Evolutionary conservation across 2,329 filamentous ascomycete species (phyloP).

Genomic region (Lithohypha guttulata): DNA sequence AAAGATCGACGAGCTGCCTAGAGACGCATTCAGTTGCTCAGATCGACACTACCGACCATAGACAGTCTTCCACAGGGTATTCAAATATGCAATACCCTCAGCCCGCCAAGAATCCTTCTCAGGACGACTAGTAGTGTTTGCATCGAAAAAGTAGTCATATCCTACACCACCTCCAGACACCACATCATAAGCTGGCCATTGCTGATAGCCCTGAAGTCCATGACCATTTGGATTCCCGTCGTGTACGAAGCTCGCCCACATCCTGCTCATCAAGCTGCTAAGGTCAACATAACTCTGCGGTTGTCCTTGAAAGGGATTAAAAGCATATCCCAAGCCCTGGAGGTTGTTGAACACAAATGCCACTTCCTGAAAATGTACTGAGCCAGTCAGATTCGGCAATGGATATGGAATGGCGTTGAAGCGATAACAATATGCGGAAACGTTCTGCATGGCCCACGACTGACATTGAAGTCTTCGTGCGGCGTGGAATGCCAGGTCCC

Average conservation of each 20-base stretch:
- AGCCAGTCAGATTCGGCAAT: constrained; percentile 30
- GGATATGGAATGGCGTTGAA: constrained; percentile 48
- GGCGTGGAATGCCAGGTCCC: constrained; percentile 47
- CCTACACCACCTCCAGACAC: constrained; percentile 28
- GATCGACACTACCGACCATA: no score
- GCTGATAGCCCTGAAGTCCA: constrained; percentile 22
- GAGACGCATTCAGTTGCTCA: no score
- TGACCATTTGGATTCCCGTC: constrained; percentile 35
- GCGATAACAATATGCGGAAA: constrained; percentile 50
- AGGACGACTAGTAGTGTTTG: constrained; percentile 35
- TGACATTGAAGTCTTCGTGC: constrained; percentile 44
- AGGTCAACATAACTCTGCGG: constrained; percentile 34
- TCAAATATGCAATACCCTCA: constrained; percentile 23
- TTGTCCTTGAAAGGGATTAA: constrained; percentile 27
- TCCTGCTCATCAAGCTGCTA: constrained; percentile 39
- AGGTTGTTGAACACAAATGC: constrained; percentile 45
- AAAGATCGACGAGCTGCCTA: no score
- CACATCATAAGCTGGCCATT: constrained; percentile 39
- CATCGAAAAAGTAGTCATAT: constrained; percentile 34
- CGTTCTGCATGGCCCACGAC: constrained; percentile 37
- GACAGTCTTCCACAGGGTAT: constrained; percentile 1
- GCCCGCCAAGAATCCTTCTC: constrained; percentile 38
- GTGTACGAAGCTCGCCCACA: constrained; percentile 44
- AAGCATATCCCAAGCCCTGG: constrained; percentile 13
- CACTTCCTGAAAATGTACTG: constrained; percentile 44